phyloP scores from a whole-genome alignment of 306 rosid genomes.

The Begonia peltatifolia region DNA sequence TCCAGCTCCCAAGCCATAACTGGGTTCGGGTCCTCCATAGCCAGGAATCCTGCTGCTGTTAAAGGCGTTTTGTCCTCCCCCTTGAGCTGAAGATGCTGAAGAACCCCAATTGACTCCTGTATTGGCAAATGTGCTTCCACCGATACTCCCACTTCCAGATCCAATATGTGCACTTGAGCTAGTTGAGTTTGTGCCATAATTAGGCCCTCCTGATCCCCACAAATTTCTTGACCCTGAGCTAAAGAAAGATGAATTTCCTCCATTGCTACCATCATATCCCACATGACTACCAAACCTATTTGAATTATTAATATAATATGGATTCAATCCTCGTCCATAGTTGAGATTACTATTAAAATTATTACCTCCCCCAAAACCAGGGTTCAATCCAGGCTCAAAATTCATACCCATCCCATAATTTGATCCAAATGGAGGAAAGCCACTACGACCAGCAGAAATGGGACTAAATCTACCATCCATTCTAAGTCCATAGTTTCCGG shows the following conservation, averaged over 20 bases:
- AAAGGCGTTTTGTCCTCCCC: slow-evolving; percentile 43
- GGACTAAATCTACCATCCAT: slow-evolving; percentile 84
- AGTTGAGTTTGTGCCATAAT: slow-evolving; percentile 53
- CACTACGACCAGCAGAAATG: slow-evolving; percentile 64
- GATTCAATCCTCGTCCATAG: slow-evolving; percentile 72
- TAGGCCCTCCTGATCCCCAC: slow-evolving; percentile 84
- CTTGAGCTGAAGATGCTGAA: slow-evolving; percentile 50
- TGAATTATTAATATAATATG: slow-evolving; percentile 56
- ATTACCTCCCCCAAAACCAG: slow-evolving; percentile 70
- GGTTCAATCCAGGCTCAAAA: slow-evolving; percentile 63
- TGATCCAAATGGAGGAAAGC: slow-evolving; percentile 65
- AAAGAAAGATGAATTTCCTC: slow-evolving; percentile 70
- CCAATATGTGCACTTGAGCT: slow-evolving; percentile 56
- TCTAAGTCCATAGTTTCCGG: slow-evolving; percentile 74
- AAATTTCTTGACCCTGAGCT: slow-evolving; percentile 60
- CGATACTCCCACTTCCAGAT: slow-evolving; percentile 52
- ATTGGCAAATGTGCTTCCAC: slow-evolving; percentile 56
- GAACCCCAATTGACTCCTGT: slow-evolving; percentile 73
- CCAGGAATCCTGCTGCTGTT: slow-evolving; percentile 50
- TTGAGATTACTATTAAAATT: slow-evolving; percentile 50
- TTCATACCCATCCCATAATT: slow-evolving; percentile 81
- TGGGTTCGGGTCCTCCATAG: slow-evolving; percentile 55
- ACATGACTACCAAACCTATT: slow-evolving; percentile 50
- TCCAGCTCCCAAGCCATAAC: slow-evolving; percentile 57
- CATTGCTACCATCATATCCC: slow-evolving; percentile 53